These are phyloP conservation scores for Apophysomyces ossiformis DNA, from an alignment of 371 early-diverging fungal genomes.

Conservation along the genomic window DNA sequence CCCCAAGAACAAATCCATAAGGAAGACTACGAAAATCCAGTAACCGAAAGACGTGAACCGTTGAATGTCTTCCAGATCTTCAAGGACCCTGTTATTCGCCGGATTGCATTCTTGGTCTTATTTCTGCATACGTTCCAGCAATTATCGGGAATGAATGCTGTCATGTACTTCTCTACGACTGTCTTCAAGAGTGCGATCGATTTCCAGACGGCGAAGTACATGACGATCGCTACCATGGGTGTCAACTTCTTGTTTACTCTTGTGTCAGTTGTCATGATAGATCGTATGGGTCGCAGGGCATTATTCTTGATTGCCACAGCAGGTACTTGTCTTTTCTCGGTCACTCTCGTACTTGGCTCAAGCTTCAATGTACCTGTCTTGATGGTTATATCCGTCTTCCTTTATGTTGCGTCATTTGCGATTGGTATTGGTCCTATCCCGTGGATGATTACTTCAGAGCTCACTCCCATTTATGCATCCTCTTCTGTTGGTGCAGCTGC, in stretches of 20 bases:
- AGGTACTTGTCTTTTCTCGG: constrained; percentile 60
- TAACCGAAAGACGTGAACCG: constrained; percentile 5
- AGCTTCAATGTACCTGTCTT: constrained; percentile 50
- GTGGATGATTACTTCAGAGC: constrained; percentile 77
- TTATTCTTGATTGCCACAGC: constrained; percentile 68
- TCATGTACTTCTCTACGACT: constrained; percentile 82
- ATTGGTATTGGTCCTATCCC: constrained; percentile 87
- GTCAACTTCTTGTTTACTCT: constrained; percentile 67
- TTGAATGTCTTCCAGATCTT: constrained; percentile 49
- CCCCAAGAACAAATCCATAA: constrained; percentile 8
- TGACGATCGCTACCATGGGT: constrained; percentile 63
- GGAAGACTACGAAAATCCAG: constrained; percentile 12
- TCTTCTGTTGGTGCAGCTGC: constrained; percentile 59
- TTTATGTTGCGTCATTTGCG: constrained; percentile 85
- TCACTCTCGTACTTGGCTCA: constrained; percentile 60
- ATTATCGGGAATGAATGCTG: constrained; percentile 86
- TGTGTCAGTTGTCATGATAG: constrained; percentile 63
- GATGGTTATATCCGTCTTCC: constrained; percentile 68
- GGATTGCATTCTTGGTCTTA: constrained; percentile 59
- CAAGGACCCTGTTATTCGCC: constrained; percentile 49
- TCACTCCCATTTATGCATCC: constrained; percentile 71
- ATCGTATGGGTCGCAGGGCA: constrained; percentile 74
- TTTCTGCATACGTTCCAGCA: constrained; percentile 70
- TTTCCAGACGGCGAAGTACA: constrained; percentile 55
- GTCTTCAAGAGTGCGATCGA: constrained; percentile 53